Conservation (phyloP, 2,329 filamentous ascomycete species). For the Drechslera avenae region DNA sequence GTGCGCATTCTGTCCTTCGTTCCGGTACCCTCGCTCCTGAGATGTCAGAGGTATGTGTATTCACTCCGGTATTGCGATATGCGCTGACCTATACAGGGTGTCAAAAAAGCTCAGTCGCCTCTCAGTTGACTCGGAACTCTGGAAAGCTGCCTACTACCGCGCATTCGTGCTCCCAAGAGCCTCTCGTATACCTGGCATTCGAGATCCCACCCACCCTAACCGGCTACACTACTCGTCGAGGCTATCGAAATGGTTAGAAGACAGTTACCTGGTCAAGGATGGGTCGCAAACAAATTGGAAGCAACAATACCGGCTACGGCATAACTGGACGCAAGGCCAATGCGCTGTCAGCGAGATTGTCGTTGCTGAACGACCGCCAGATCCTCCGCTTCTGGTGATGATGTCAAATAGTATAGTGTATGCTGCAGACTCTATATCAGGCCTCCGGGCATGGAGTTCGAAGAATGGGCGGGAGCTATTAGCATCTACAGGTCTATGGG, state of each 20-base stretch:
- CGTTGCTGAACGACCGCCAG: slow-evolving; percentile 57
- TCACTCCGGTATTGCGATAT: background rate
- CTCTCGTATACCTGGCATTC: slow-evolving; percentile 72
- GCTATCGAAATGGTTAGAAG: slow-evolving; percentile 65
- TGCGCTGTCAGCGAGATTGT: slow-evolving; percentile 81
- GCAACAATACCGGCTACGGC: slow-evolving; percentile 80
- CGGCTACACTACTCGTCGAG: slow-evolving; percentile 60
- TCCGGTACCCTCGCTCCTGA: slow-evolving; percentile 69
- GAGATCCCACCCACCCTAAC: slow-evolving; percentile 46
- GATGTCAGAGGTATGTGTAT: slow-evolving; percentile 60
- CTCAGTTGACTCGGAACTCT: slow-evolving; percentile 81
- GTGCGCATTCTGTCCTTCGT: slow-evolving; percentile 81
- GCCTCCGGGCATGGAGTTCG: slow-evolving; percentile 79
- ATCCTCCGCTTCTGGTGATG: slow-evolving; percentile 73
- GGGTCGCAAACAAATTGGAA: slow-evolving; percentile 75
- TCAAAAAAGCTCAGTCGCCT: slow-evolving; percentile 76
- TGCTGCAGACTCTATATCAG: slow-evolving; percentile 71
- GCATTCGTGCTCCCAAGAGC: slow-evolving; percentile 85
- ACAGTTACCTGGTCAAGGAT: slow-evolving; percentile 60
- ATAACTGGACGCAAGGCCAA: slow-evolving; percentile 87
- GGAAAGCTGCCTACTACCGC: slow-evolving; percentile 87
- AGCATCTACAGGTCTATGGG: slow-evolving; percentile 51
- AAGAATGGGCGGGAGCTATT: slow-evolving; percentile 64
- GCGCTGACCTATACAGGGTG: slow-evolving; percentile 55
- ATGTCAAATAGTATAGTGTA: slow-evolving; percentile 77